These are phyloP conservation scores for Arachis hypogaea DNA, from an alignment of 306 rosid species.

Conservation along the genomic window DNA sequence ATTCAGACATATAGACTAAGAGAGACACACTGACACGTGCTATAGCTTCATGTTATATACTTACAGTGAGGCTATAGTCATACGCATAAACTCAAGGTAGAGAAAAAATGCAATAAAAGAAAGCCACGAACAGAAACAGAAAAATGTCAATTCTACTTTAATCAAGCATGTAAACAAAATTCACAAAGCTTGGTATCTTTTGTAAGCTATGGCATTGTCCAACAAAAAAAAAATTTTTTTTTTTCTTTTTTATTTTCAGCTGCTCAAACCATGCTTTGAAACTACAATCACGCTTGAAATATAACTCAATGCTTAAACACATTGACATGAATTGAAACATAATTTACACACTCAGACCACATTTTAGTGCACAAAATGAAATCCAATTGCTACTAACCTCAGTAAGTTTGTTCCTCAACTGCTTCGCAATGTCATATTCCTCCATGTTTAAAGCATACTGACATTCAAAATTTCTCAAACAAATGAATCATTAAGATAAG, in stretches of 20 bases:
- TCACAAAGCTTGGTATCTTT: constrained; percentile 22
- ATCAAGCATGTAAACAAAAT: constrained; percentile 17
- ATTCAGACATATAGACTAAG: constrained; percentile 15
- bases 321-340: neutral
- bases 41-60: constrained; percentile 9
- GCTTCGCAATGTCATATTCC: constrained; percentile 84
- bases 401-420: constrained; percentile 81
- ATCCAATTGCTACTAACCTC: constrained; percentile 59
- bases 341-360: neutral
- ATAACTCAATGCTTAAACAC: neutral
- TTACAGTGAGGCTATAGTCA: constrained; percentile 8
- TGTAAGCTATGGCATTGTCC: neutral
- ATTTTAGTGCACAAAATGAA: no score
- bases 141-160: constrained; percentile 15
- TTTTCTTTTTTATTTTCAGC: no score
- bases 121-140: constrained; percentile 22
- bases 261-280: neutral
- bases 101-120: neutral
- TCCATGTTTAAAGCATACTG: constrained; percentile 89
- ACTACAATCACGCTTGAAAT: neutral
- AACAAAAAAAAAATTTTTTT: no score
- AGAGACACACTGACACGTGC: neutral
- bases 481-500: constrained; percentile 17
- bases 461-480: constrained; percentile 38
- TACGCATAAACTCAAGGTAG: constrained; percentile 24